These are phyloP conservation scores for Tolypocladium ovalisporum DNA, from an alignment of 2,329 filamentous ascomycete genomes.

Conservation along the genomic window DNA sequence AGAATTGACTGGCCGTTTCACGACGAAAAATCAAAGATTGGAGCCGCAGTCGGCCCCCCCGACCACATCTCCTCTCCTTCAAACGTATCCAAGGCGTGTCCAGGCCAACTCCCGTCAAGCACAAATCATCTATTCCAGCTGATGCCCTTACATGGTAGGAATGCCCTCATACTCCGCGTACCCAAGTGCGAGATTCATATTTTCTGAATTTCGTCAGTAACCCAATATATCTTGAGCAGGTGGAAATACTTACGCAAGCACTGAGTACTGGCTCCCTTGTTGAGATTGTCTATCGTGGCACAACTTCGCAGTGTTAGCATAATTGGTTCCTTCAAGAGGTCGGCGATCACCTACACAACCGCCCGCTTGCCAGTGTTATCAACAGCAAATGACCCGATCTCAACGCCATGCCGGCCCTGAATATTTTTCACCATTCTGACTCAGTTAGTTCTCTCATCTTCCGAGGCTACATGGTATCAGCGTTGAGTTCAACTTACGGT, in stretches of 20 bases:
- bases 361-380: conserved; percentile 81
- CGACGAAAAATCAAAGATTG: too few species aligned
- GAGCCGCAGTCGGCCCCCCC: too few species aligned
- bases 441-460: too few species aligned
- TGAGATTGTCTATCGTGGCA: conserved; percentile 84
- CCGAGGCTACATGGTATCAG: too few species aligned
- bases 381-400: conserved; percentile 93
- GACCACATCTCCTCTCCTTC: too few species aligned
- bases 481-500: conserved; percentile 30
- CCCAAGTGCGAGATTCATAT: conserved; percentile 84
- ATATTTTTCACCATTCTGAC: conserved; percentile 62
- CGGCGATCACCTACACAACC: conserved; percentile 44
- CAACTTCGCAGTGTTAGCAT: conserved; percentile 19
- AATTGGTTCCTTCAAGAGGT: not conserved
- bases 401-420: conserved; percentile 72
- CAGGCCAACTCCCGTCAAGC: not conserved
- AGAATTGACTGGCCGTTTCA: too few species aligned
- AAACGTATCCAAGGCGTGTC: too few species aligned
- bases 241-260: conserved; percentile 68
- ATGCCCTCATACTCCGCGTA: conserved; percentile 87
- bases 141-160: conserved; percentile 35
- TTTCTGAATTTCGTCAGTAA: conserved; percentile 23
- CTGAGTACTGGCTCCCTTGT: conserved; percentile 89
- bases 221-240: not conserved
- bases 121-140: not conserved